Base-by-base conservation (phyloP, 2,329 filamentous ascomycete species). In the Epichloe typhina region DNA sequence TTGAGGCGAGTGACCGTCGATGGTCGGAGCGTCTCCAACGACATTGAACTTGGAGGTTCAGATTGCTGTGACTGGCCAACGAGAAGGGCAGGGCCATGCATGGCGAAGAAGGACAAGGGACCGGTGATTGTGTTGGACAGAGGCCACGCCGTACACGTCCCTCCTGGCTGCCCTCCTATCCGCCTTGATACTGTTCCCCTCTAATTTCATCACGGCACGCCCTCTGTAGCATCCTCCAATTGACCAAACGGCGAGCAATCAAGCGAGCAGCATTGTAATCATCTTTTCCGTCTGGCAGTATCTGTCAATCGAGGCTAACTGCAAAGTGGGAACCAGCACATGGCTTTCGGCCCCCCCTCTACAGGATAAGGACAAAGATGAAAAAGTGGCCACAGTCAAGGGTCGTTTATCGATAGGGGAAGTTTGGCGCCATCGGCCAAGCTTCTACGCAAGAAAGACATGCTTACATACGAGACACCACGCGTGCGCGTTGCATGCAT, bases 171-270 rank as follows among this genome's bases (percentile, higher is more conserved):
- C 31, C 7, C 31, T 11, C 9, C 31, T 9, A 37, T 19, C 35
- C 35, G 37, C 11, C 39, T 31, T 31, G 31, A 31, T 31, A 9
- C 40, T 43, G 15, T 13, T 23, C 17, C 50, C 38, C 50, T 36
- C 40, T 42, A 15, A 42, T 44, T 50, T 49, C 51, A 50, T 55
- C 47, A 36, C 46, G n/a, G 36, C 49, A 51, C 53, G 37, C 43
- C 49, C 49, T 40, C 17, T 42, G 40, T 4, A 9, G 31, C 31
- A 31, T 31, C 9, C 31, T 31, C 31, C 9, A 11, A 31, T 4
- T 31, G 9, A 31, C 9, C 31, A 31, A 11, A 31, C 9, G 31
- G 31, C 31, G 9, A 31, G 31, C 31, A 31, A 11, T 31, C 31
- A 31, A 31, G 31, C 9, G 7, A 9, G 26, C 26, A 8, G 26